Base-by-base conservation (phyloP, 176 grass and related monocot genomes). In the Dactylis glomerata region DNA sequence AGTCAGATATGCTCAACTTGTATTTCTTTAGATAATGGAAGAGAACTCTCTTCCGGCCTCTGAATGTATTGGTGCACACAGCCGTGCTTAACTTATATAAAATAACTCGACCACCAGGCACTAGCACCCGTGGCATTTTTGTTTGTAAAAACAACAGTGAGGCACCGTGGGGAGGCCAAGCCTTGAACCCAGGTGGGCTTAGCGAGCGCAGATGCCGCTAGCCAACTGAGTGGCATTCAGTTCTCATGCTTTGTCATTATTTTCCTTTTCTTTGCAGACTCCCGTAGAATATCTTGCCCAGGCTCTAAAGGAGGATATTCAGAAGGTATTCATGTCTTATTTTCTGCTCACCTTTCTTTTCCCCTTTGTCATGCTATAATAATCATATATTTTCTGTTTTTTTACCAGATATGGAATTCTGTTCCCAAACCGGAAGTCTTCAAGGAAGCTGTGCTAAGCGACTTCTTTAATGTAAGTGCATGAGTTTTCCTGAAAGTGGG, bases 391-490 rank as follows among this genome's bases (percentile, higher is more conserved):
- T 68, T n/a, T 45, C 30, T 59, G 28, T 86, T n/a, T 79, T 73
- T 41, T 71, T 85, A 56, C 59, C 76, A 95, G 96, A 98, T 98
- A 87, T 98, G 96, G 93, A 86, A 93, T 51, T 74, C 79, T 83
- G 87, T 95, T 92, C 51, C 81, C 46, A 98, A 95, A 85, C 96
- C 96, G 24, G 81, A 92, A 91, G 81, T 84, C 46, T 92, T 92
- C 59, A 95, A 95, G 87, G 91, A 93, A 76, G 89, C 93, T 24
- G 50, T 47, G n/a, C 89, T 98, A 44, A 90, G 91, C 57, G 93
- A 95, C 88, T 98, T 98, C 68, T 98, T 98, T 76, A 88, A 98
- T 89, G 96, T 95, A 45, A 57, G 92, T 92, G 57, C 75, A 78
- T 86, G 24, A 37, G 5, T 88, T 85, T 58, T 64, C 28, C 20